phyloP scores from a whole-genome alignment of 495 filamentous ascomycete genomes.

The Diplogelasinospora grovesii region DNA sequence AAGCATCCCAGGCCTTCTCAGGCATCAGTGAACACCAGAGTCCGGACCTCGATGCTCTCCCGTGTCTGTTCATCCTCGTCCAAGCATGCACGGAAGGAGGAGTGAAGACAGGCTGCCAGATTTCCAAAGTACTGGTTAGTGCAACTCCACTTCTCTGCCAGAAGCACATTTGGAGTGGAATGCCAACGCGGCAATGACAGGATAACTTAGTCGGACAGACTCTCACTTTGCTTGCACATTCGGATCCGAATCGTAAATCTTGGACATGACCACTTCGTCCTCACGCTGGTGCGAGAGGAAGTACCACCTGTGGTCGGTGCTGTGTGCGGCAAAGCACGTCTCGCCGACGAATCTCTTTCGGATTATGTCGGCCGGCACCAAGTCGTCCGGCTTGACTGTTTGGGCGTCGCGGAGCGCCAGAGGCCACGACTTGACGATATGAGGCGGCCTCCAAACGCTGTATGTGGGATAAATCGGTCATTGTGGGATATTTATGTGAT shows the following conservation, averaged over 20 bases:
- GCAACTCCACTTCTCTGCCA: no score
- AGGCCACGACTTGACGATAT: neutral
- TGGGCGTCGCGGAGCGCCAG: conserved; percentile 4
- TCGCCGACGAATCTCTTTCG: conserved; percentile 3
- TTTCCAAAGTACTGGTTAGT: no score
- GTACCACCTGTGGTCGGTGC: neutral
- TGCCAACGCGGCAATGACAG: no score
- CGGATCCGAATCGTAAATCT: conserved; percentile 5
- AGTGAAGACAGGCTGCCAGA: no score
- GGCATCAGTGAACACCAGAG: no score
- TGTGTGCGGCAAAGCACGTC: neutral
- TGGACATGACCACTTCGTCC: neutral
- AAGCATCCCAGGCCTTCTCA: no score
- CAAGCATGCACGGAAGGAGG: no score
- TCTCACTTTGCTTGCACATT: neutral
- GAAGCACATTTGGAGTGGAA: no score
- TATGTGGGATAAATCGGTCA: neutral
- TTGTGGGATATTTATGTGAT: neutral
- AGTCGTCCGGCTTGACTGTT: neutral
- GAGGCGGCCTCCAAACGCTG: conserved; percentile 1
- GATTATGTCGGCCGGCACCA: conserved; percentile 5
- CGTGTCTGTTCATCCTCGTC: no score
- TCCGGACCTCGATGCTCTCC: no score
- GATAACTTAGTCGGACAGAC: no score
- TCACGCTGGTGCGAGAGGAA: neutral